Evolutionary conservation across 2,329 filamentous ascomycete genomes (phyloP).

Genomic region (Penicillium verrucosum): DNA sequence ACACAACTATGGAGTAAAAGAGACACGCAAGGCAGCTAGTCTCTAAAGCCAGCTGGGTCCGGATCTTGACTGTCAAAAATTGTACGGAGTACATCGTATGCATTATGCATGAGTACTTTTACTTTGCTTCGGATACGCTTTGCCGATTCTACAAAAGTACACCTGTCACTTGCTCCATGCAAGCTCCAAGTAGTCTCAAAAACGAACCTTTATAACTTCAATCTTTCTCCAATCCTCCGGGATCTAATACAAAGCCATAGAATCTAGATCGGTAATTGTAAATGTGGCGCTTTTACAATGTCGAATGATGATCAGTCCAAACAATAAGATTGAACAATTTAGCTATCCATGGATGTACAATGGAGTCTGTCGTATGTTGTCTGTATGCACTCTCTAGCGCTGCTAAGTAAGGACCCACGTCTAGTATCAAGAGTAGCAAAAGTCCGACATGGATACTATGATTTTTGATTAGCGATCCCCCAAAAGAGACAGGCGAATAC

Average conservation of each 20-base stretch:
- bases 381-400: background rate
- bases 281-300: background rate
- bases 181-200: background rate
- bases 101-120: background rate
- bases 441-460: background rate
- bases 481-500: background rate
- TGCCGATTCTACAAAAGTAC: constrained; percentile 4
- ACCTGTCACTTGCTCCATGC: background rate
- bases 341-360: background rate
- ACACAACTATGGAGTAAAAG: constrained; percentile 1
- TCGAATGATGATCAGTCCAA: background rate
- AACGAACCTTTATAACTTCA: background rate
- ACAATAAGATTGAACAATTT: background rate
- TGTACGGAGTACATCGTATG: background rate
- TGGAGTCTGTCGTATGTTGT: background rate
- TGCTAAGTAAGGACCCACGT: background rate
- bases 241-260: background rate
- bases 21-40: background rate
- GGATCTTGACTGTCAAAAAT: background rate
- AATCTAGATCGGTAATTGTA: constrained; percentile 7
- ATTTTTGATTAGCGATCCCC: background rate
- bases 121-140: background rate
- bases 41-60: background rate
- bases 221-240: background rate
- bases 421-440: background rate